Conservation (phyloP, 2,329 filamentous ascomycete species). For the Talaromyces piceae region DNA sequence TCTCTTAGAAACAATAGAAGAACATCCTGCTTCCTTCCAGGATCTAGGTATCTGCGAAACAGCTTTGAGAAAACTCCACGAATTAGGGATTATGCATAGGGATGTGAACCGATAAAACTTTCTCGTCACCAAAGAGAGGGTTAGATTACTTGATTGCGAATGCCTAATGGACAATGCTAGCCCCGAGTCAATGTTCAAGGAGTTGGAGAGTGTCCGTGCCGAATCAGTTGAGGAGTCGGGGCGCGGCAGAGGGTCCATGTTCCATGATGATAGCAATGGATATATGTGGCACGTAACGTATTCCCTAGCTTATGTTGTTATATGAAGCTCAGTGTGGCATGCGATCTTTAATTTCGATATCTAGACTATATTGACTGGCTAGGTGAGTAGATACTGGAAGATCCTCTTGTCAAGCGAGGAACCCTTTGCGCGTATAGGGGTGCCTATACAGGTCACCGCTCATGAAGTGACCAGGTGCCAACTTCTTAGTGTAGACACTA, state of each 20-base stretch:
- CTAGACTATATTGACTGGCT: no score
- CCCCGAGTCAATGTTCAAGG: constrained; percentile 19
- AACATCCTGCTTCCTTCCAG: constrained; percentile 17
- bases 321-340: no score
- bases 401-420: no score
- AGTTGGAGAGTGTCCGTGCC: constrained; percentile 19
- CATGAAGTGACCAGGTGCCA: no score
- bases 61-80: constrained; percentile 16
- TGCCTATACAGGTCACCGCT: no score
- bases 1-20: constrained; percentile 28
- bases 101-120: constrained; percentile 37
- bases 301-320: no score
- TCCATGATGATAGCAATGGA: not conserved
- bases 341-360: no score
- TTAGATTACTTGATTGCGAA: constrained; percentile 4
- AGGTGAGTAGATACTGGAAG: no score
- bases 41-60: constrained; percentile 14
- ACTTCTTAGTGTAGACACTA: no score
- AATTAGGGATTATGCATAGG: constrained; percentile 23
- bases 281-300: no score
- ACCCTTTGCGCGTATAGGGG: no score
- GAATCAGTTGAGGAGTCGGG: constrained; percentile 26
- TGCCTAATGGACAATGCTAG: constrained; percentile 11
- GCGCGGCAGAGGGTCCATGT: constrained; percentile 18
- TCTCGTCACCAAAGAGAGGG: constrained; percentile 16